These are phyloP conservation scores for Talaromyces wortmannii DNA, from an alignment of 495 filamentous ascomycete species.

Conservation along the genomic window DNA sequence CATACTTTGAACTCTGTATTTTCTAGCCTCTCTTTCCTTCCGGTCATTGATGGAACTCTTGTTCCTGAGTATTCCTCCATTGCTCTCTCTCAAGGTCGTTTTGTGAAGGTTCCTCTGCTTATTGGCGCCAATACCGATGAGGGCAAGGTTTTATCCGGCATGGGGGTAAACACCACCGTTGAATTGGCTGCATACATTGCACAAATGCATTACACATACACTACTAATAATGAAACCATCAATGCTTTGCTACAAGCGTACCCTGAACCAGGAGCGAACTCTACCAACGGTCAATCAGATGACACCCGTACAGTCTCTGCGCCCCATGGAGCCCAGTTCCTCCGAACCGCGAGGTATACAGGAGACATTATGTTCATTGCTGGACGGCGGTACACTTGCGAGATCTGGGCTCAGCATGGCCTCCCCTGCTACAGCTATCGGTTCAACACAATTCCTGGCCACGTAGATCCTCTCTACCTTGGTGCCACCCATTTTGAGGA, in stretches of 20 bases:
- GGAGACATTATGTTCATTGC: constrained; percentile 51
- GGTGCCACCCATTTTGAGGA: constrained; percentile 55
- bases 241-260: no score
- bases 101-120: constrained; percentile 43
- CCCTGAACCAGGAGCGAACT: no score
- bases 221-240: no score
- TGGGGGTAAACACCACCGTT: constrained; percentile 36
- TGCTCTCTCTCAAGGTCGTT: constrained; percentile 24
- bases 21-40: no score
- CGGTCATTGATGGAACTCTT: constrained; percentile 46
- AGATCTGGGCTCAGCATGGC: constrained; percentile 38
- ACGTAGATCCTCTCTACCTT: constrained; percentile 18
- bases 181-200: constrained; percentile 39
- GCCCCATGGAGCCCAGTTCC: constrained; percentile 36
- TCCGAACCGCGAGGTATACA: constrained; percentile 42
- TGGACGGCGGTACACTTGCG: constrained; percentile 45
- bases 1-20: constrained; percentile 30
- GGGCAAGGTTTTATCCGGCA: constrained; percentile 34
- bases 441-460: constrained; percentile 45
- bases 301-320: no score
- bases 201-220: no score
- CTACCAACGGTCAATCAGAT: no score
- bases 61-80: constrained; percentile 28
- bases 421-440: constrained; percentile 54
- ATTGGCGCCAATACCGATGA: constrained; percentile 44